Evolutionary conservation across 192 early-diverging fungal species (phyloP).

Genomic region (Gorgonomyces haynaldii): DNA sequence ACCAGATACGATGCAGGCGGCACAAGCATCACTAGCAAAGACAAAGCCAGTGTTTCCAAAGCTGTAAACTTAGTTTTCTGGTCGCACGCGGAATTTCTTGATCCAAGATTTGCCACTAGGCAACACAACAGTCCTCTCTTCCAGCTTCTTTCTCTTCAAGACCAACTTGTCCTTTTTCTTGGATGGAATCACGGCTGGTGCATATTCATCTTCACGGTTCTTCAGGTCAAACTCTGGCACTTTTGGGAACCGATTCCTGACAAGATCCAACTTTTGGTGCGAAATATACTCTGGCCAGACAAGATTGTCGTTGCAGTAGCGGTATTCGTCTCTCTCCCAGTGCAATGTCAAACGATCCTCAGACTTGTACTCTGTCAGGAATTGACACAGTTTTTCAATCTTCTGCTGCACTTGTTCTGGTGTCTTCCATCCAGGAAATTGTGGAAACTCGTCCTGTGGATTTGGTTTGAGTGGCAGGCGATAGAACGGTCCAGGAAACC

Average conservation of each 20-base stretch:
- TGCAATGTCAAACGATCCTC: slow-evolving; percentile 9
- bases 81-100: slow-evolving; percentile 1
- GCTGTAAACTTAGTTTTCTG: slow-evolving; percentile 1
- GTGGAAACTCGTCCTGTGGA: not conserved
- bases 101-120: not conserved
- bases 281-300: slow-evolving; percentile 26
- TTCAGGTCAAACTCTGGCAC: too few relatives aligned
- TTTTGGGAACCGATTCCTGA: slow-evolving; percentile 25
- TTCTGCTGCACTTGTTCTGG: slow-evolving; percentile 19
- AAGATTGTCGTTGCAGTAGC: slow-evolving; percentile 10
- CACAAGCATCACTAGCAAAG: slow-evolving; percentile 4
- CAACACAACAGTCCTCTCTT: too few relatives aligned
- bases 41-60: slow-evolving; percentile 13
- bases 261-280: slow-evolving; percentile 18
- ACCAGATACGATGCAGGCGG: slow-evolving; percentile 8
- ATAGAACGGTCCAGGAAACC: slow-evolving; percentile 5
- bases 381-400: slow-evolving; percentile 15
- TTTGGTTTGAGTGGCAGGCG: slow-evolving; percentile 11
- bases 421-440: slow-evolving; percentile 17
- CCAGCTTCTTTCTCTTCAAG: too few relatives aligned
- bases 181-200: too few relatives aligned
- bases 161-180: too few relatives aligned
- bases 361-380: not conserved
- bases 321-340: slow-evolving; percentile 37
- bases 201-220: too few relatives aligned